Evolutionary conservation across 768 basidiomycete genomes (phyloP), one percentile per base, ranked within the genome.

Genomic region (Termitomyces eurrhizus): DNA sequence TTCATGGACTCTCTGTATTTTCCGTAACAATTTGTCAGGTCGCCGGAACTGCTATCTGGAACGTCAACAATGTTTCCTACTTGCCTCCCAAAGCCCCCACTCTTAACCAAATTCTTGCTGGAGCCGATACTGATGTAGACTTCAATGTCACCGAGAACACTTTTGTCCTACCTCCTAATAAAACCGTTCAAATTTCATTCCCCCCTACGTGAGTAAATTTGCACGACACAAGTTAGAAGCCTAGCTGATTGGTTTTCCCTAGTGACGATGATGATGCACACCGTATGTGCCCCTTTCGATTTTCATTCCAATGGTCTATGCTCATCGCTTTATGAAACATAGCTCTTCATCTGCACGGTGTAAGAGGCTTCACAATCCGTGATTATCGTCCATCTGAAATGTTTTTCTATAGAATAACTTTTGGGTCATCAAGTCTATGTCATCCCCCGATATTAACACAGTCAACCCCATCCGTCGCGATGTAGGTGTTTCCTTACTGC

Each of bases 391-490:
- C 11, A 16, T 42, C 50, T 56, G 33, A 54, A 59, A 21, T 51
- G 29, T 21, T 33, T 24, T 26, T 1, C n/a, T 18, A 41, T 50
- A 78, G 74, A 75, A 75, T 55, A 64, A 76, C 32, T 80, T 78
- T 66, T 74, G 70, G 64, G 72, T 80, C 21, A 67, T 80, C 58
- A 77, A 80, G 63, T 74, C 66, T 50, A 75, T 73, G 56, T 61
- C 64, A 18, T 65, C 73, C 33, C 65, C 68, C 12, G 50, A 35
- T 39, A 67, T 70, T 32, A 77, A 77, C 63, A 70, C 73, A 2
- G 78, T 79, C 44, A 79, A 88, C 69, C 88, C 87, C 13, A 65
- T 69, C 49, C 65, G 65, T 39, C 69, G 69, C 12, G 69, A 70
- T 64, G 68, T 65, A 56, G 55, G 63, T 18, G 5, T 21, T 26